Evolutionary conservation across 768 basidiomycete genomes (phyloP), one percentile per base, ranked within the genome.

Genomic region (Collybia sp.): DNA sequence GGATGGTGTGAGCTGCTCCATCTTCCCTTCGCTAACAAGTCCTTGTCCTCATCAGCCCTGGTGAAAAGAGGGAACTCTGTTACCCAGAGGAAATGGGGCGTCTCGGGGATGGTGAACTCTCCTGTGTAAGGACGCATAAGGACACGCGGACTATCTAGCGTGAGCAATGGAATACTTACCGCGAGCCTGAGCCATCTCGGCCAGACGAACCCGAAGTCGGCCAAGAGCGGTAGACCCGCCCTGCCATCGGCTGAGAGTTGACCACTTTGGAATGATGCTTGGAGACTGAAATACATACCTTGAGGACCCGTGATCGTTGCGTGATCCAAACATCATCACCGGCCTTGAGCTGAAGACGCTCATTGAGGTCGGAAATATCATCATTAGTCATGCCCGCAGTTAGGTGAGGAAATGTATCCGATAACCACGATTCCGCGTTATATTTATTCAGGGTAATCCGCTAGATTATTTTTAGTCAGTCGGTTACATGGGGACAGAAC

Each of bases 1-100:
- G 94, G 94, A 64, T 97, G 94, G 58, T 97, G 94, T 2, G 90
- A 83, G 52, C 88, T 88, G 53, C 88, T 87, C 89, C 91, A 95
- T 57, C 93, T 75, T 25, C 93, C 93, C 46, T 82, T 77, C 3
- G 92, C 88, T 25, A 93, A 66, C 59, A 85, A 80, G 32, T 88
- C 83, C 67, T 96, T 96, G 69, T 96, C 93, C 45, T 75, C 73
- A 62, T 96, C 93, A 32, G 85, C 82, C 25, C 75, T 81, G 12
- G 93, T 78, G 69, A 95, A 96, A 17, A 97, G 74, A 12, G 94
- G 94, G 62, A 96, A 96, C 62, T 95, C 93, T 4, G 92, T 95
- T 44, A 97, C 80, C 94, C 94, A 97, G 15, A 94, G 73, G 65
- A 97, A 94, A 62, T 90, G 85, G 40, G 90, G 90, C 18, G 66